Conservation (phyloP, 805 yeast species). For the Yarrowia divulgata region DNA sequence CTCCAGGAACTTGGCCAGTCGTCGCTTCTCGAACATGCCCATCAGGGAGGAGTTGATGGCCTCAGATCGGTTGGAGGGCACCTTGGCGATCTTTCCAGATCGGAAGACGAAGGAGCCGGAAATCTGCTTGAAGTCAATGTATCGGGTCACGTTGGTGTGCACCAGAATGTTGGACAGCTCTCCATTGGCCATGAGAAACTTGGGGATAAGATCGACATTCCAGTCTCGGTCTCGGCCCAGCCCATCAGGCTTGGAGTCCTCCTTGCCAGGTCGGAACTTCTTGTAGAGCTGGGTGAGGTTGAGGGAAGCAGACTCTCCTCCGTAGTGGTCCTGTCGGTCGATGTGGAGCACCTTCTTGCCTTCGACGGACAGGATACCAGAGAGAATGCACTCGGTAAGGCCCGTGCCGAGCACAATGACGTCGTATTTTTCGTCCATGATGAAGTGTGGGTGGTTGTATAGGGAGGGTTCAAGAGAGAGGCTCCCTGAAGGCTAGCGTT, state of each 20-base stretch:
- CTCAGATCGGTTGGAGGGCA: slow-evolving; percentile 89
- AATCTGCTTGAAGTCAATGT: slow-evolving; percentile 94
- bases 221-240: slow-evolving; percentile 95
- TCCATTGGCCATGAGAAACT: slow-evolving; percentile 96
- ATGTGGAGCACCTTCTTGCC: slow-evolving; percentile 97
- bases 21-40: slow-evolving; percentile 95
- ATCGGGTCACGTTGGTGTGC: slow-evolving; percentile 94
- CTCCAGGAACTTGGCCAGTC: slow-evolving; percentile 91
- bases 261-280: slow-evolving; percentile 84
- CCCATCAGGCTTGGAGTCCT: slow-evolving; percentile 61
- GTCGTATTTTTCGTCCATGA: slow-evolving; percentile 95
- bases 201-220: slow-evolving; percentile 97
- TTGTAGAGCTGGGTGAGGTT: slow-evolving; percentile 62
- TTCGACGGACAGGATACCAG: slow-evolving; percentile 94
- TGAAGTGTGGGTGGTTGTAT: slow-evolving; percentile 27
- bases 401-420: slow-evolving; percentile 95
- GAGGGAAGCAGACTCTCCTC: slow-evolving; percentile 62
- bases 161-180: slow-evolving; percentile 94
- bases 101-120: slow-evolving; percentile 95
- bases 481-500: slow-evolving; percentile 7
- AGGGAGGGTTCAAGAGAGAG: slow-evolving; percentile 18
- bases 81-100: slow-evolving; percentile 89
- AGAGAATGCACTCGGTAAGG: slow-evolving; percentile 93
- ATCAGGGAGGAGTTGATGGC: slow-evolving; percentile 90
- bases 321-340: slow-evolving; percentile 95